Evolutionary conservation across 2,329 filamentous ascomycete species (phyloP), one percentile per base, ranked within the genome.

Genomic region (Setomelanomma holmii): DNA sequence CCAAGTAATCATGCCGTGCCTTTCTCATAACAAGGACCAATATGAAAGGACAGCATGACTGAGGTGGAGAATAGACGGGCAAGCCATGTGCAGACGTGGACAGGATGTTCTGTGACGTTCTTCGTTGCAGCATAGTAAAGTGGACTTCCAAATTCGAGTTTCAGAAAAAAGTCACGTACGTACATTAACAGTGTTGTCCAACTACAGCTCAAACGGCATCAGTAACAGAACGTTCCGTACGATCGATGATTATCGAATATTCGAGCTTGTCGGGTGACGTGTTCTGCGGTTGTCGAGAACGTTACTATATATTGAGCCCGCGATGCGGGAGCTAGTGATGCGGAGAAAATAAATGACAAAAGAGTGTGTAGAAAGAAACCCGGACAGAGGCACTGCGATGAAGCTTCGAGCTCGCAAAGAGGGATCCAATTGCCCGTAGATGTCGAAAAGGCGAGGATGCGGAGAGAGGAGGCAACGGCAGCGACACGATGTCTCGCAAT

Each of bases 131-230:
- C 51, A 47, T 45, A 40, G 55, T 53, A 53, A 56, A 57, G 53
- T 55, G 46, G 60, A 63, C 41, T 67, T 58, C 66, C 67, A 65
- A 63, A 62, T 66, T 40, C 57, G 64, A 54, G 70, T 72, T 74
- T 73, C 68, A 72, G 61, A 61, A 66, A 45, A 52, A 55, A 63
- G 53, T 49, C 45, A 52, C 55, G 60, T 64, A 74, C 72, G 58
- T 73, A 75, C 72, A 64, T 56, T 60, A 64, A 63, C 48, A 49
- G 89, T 79, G 67, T 88, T 45, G 49, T 39, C 47, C 45, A 44
- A 58, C 41, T 43, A 50, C 40, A 56, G 50, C 50, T 67, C 63
- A 67, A 63, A 71, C 65, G 45, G 58, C 53, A 40, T 45, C n/a
- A 54, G 59, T 63, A 54, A 49, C 64, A 64, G 55, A 53, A 55